These are phyloP conservation scores for Porpolomopsis calyptriformis DNA, from an alignment of 768 basidiomycete genomes.

Conservation along the genomic window DNA sequence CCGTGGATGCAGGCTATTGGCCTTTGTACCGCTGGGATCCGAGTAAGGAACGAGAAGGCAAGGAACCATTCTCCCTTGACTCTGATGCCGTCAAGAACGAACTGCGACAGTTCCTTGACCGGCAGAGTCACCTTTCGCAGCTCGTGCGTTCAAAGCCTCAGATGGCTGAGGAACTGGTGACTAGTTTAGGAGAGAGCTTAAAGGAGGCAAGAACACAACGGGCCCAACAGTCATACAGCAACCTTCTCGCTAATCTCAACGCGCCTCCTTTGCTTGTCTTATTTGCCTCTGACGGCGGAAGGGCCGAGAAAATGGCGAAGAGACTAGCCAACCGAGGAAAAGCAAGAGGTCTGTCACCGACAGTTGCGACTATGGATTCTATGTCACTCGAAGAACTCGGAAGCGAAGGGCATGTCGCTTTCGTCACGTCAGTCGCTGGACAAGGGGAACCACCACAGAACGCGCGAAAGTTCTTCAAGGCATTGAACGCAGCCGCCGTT, in stretches of 20 bases:
- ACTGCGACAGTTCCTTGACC: constrained; percentile 84
- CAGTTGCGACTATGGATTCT: constrained; percentile 72
- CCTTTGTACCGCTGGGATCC: constrained; percentile 98
- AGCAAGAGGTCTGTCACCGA: constrained; percentile 70
- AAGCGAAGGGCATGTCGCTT: constrained; percentile 67
- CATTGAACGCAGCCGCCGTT: constrained; percentile 55
- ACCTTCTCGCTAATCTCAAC: constrained; percentile 73
- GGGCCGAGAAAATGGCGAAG: constrained; percentile 95
- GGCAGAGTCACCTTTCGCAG: constrained; percentile 94
- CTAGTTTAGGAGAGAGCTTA: constrained; percentile 74
- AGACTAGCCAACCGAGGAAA: constrained; percentile 73
- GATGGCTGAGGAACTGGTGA: constrained; percentile 72
- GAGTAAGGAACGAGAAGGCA: constrained; percentile 57
- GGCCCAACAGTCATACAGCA: constrained; percentile 76
- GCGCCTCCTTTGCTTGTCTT: constrained; percentile 81
- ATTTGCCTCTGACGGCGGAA: constrained; percentile 93
- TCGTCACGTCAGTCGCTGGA: constrained; percentile 88
- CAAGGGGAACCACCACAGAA: constrained; percentile 99
- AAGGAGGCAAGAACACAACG: constrained; percentile 73
- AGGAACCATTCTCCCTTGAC: constrained; percentile 87
- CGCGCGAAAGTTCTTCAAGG: constrained; percentile 81
- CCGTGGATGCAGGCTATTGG: constrained; percentile 96
- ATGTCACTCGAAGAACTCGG: constrained; percentile 63
- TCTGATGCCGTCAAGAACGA: constrained; percentile 92
- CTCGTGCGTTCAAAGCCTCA: constrained; percentile 73